Evolutionary conservation across 345 rosid species (phyloP).

Genomic region (Psidium guajava): DNA sequence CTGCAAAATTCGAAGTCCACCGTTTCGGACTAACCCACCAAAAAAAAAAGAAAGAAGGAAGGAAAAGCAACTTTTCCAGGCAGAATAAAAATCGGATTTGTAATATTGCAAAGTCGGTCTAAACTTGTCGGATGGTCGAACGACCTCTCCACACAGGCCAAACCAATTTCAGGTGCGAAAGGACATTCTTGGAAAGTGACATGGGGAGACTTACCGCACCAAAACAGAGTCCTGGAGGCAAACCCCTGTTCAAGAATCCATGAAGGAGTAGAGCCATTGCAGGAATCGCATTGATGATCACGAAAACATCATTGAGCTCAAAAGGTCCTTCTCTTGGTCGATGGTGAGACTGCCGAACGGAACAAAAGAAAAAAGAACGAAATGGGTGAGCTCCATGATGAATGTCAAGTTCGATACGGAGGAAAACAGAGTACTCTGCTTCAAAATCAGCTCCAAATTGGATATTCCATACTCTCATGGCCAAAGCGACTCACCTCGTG

Average conservation of each 20-base stretch:
- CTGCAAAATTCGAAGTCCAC: conserved; percentile 3
- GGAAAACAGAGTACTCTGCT: neutral
- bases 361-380: neutral
- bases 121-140: neutral
- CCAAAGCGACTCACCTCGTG: conserved; percentile 31
- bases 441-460: neutral
- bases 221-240: conserved; percentile 54
- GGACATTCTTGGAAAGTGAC: neutral
- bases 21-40: neutral
- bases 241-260: conserved; percentile 40
- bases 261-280: conserved; percentile 39
- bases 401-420: neutral
- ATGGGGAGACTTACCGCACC: conserved; percentile 33
- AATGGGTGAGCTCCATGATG: neutral
- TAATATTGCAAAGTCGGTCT: neutral
- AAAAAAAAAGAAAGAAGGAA: neutral
- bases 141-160: neutral
- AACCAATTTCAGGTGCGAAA: neutral
- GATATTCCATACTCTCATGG: neutral
- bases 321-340: conserved; percentile 47
- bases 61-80: neutral
- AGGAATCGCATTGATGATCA: conserved; percentile 45
- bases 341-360: conserved; percentile 49
- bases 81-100: neutral
- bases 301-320: conserved; percentile 55